Conservation (phyloP, 2,329 filamentous ascomycete genomes). For the Penicillium occitanis region DNA sequence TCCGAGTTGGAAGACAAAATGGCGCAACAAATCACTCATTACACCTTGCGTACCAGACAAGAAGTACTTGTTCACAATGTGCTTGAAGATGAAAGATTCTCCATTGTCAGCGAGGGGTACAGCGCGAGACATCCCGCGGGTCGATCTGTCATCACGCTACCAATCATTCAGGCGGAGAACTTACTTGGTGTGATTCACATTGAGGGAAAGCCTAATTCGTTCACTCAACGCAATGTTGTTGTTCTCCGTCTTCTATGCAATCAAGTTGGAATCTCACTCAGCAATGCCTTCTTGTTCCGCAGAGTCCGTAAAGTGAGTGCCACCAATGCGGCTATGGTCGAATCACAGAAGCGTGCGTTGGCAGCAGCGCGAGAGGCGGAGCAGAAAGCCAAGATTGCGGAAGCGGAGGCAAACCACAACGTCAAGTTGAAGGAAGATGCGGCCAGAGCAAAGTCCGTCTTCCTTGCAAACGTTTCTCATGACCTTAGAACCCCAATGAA, state of each 20-base stretch:
- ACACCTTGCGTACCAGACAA: slow-evolving; percentile 62
- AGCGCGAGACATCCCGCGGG: slow-evolving; percentile 56
- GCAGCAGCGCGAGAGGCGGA: slow-evolving; percentile 62
- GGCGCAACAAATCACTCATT: slow-evolving; percentile 61
- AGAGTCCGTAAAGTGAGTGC: slow-evolving; percentile 62
- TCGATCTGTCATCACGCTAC: slow-evolving; percentile 61
- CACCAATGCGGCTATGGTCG: slow-evolving; percentile 64
- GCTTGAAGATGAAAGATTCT: slow-evolving; percentile 64
- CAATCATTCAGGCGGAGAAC: slow-evolving; percentile 60
- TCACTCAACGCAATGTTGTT: slow-evolving; percentile 59
- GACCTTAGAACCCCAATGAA: slow-evolving; percentile 93
- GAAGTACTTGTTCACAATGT: slow-evolving; percentile 64
- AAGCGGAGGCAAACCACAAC: slow-evolving; percentile 63
- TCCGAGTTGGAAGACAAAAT: slow-evolving; percentile 59
- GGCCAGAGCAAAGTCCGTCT: slow-evolving; percentile 78
- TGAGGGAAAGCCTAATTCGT: slow-evolving; percentile 63
- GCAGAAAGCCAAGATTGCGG: slow-evolving; percentile 63
- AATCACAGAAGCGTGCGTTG: slow-evolving; percentile 63
- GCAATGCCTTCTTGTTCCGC: slow-evolving; percentile 63
- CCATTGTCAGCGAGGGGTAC: slow-evolving; percentile 59
- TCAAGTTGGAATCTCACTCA: slow-evolving; percentile 63
- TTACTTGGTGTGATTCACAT: slow-evolving; percentile 63
- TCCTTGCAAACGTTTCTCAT: slow-evolving; percentile 88
- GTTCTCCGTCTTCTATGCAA: slow-evolving; percentile 60
- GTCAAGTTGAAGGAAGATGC: slow-evolving; percentile 67